phyloP scores from a whole-genome alignment of 495 filamentous ascomycete genomes.

The Hypoxylon cercidicola region DNA sequence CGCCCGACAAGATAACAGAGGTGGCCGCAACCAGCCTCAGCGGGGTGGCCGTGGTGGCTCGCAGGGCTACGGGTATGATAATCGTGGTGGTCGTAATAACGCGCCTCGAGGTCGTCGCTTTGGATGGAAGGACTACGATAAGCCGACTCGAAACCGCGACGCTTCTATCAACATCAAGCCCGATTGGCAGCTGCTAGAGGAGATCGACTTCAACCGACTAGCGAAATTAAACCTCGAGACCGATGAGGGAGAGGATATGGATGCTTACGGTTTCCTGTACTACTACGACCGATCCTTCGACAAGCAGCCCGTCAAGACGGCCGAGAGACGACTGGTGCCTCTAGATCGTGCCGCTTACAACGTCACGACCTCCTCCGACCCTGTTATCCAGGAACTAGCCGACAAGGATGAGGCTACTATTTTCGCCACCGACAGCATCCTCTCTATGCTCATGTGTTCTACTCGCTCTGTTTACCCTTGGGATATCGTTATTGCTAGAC shows the following conservation, averaged over 20 bases:
- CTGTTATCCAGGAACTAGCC: conserved; percentile 94
- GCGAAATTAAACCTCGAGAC: conserved; percentile 94
- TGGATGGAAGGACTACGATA: conserved; percentile 99
- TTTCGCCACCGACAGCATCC: conserved; percentile 94
- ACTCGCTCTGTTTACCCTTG: conserved; percentile 95
- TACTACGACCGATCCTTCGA: conserved; percentile 97
- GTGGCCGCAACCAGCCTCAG: conserved; percentile 67
- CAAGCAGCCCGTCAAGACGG: conserved; percentile 86
- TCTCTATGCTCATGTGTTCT: conserved; percentile 99
- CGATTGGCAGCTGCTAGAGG: conserved; percentile 95
- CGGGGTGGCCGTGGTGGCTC: conserved; percentile 57
- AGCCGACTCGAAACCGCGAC: conserved; percentile 95
- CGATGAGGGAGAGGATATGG: conserved; percentile 93
- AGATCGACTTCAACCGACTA: conserved; percentile 97
- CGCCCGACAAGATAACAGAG: conserved; percentile 74
- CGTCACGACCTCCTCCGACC: conserved; percentile 94
- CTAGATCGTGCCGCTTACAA: conserved; percentile 97
- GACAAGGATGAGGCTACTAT: conserved; percentile 97
- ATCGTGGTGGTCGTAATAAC: conserved; percentile 68
- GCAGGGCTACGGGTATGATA: conserved; percentile 64
- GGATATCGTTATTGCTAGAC: conserved; percentile 92
- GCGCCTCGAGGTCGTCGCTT: conserved; percentile 80
- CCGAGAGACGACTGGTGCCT: conserved; percentile 84
- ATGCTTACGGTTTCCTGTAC: conserved; percentile 95
- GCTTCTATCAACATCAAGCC: conserved; percentile 92